Percentiles rank a stretch among this genome's conserved stretches.
Evolutionary conservation across 2,329 filamentous ascomycete genomes (phyloP).

Genomic region (Diaporthe longicolla): DNA sequence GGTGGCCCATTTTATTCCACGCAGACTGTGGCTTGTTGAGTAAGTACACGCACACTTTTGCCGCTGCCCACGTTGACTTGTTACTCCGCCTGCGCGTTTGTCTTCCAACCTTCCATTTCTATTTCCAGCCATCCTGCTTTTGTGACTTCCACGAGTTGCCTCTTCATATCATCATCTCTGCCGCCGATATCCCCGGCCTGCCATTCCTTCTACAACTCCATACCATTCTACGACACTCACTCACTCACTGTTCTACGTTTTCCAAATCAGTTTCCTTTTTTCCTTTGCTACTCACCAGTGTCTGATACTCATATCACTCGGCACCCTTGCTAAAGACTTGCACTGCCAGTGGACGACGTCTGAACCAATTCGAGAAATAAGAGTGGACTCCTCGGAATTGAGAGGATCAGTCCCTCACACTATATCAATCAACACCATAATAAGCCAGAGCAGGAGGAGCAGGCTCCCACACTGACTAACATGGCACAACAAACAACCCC

Average conservation of each 20-base stretch:
- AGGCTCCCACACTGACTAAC: conserved; percentile 36
- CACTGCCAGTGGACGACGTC: conserved; percentile 22
- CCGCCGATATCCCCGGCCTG: conserved; percentile 34
- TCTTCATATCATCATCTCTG: conserved; percentile 17
- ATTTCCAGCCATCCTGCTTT: conserved; percentile 31
- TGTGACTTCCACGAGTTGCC: conserved; percentile 1
- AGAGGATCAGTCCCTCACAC: neutral
- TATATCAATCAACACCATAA: conserved; percentile 13
- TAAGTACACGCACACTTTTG: conserved; percentile 37
- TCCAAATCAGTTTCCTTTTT: conserved; percentile 3
- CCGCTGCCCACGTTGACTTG: conserved; percentile 19
- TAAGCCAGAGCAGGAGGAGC: conserved; percentile 35
- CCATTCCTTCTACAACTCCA: conserved; percentile 25
- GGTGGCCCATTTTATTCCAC: conserved; percentile 33
- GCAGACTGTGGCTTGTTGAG: conserved; percentile 40
- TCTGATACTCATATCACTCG: neutral
- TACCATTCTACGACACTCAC: conserved; percentile 35
- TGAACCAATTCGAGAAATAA: neutral
- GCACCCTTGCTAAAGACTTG: neutral
- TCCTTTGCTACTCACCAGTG: neutral
- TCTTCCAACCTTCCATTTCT: conserved; percentile 18
- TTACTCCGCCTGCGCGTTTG: neutral
- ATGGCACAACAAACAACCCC: conserved; percentile 34
- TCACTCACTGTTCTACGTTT: conserved; percentile 5
- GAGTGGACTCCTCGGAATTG: conserved; percentile 1